Base-by-base conservation (phyloP, 371 early-diverging fungal species). In the Smittium mucronatum region DNA sequence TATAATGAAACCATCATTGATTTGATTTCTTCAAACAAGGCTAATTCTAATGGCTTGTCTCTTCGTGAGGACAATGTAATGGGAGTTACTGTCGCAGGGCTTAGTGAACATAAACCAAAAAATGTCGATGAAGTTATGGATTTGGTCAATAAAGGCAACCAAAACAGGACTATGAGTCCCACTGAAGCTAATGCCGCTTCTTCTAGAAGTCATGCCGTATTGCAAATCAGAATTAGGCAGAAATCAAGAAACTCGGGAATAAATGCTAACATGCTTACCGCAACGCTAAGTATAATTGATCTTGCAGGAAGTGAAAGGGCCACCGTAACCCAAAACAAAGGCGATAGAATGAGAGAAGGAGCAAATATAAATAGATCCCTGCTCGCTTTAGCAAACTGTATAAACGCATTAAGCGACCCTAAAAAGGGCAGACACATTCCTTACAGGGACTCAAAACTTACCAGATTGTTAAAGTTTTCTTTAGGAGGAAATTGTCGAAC, bases 1-100 rank as follows among this genome's bases (percentile, higher is more conserved):
- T 98, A 98, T 80, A 97, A 97, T 70, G 99, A 98, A 75, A 88
- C 89, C 25, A 91, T 97, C 34, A 84, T 90, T 15, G 99, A 98
- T 74, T 76, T 98, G 67, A 81, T 96, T 57, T 72, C 70, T 31
- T 59, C 78, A 5, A 58, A 15, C 11, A 28, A 26, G 25, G 29
- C 8, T 17, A 82, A 80, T 11, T 70, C 71, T 1, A 68, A 70
- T n/a, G 34, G 57, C 30, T 76, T 92, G 72, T 86, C 87, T 31
- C 75, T 90, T 64, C 80, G 93, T 32, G 88, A 94, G 76, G 91
- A 93, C 73, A 78, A 83, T n/a, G 66, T 70, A 58, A 78, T 75
- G 58, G 77, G 85, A 25, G 82, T 88, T 60, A 85, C 88, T 8
- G 82, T 86, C 30, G 93, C 91, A 28, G 90, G 92, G 70, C 89